These are phyloP conservation scores for Dictyostelium firmibasis DNA, from an alignment of 78 protist genomes.

Conservation along the genomic window DNA sequence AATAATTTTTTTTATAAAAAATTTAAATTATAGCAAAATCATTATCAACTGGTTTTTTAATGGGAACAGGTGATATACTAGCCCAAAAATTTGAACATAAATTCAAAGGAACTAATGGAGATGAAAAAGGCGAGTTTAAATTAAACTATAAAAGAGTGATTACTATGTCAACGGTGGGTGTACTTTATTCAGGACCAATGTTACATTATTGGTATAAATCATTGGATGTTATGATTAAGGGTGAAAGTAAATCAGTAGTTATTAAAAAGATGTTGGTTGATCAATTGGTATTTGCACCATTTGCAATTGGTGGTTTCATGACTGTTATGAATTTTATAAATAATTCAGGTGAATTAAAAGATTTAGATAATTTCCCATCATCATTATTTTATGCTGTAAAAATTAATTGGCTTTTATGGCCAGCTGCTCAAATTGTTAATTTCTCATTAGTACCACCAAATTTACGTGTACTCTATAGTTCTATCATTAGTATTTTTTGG, in stretches of 20 bases:
- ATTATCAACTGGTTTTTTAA: constrained; percentile 33
- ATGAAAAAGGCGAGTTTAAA: background rate
- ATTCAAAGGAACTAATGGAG: background rate
- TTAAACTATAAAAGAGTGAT: constrained; percentile 11
- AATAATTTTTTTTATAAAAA: background rate
- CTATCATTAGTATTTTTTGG: constrained; percentile 68
- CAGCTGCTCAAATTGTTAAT: constrained; percentile 25
- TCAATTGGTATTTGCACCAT: constrained; percentile 55
- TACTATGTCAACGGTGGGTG: constrained; percentile 41
- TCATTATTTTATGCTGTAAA: constrained; percentile 24
- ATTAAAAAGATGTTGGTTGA: constrained; percentile 44
- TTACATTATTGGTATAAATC: constrained; percentile 61
- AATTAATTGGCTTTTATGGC: constrained; percentile 55
- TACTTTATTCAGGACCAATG: constrained; percentile 33
- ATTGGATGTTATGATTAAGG: constrained; percentile 6
- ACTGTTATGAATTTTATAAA: constrained; percentile 10
- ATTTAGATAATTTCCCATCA: background rate
- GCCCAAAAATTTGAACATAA: constrained; percentile 39
- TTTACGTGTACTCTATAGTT: constrained; percentile 38
- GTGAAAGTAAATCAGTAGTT: background rate
- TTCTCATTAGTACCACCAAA: constrained; percentile 50
- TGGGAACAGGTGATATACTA: constrained; percentile 69
- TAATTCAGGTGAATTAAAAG: constrained; percentile 10
- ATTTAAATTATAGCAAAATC: constrained; percentile 41
- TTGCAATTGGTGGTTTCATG: constrained; percentile 49